A percentile compares a stretch with the other conserved stretches of the same genome.
Evolutionary conservation across 2,329 filamentous ascomycete species (phyloP).

Genomic region (Camillea tinctor): DNA sequence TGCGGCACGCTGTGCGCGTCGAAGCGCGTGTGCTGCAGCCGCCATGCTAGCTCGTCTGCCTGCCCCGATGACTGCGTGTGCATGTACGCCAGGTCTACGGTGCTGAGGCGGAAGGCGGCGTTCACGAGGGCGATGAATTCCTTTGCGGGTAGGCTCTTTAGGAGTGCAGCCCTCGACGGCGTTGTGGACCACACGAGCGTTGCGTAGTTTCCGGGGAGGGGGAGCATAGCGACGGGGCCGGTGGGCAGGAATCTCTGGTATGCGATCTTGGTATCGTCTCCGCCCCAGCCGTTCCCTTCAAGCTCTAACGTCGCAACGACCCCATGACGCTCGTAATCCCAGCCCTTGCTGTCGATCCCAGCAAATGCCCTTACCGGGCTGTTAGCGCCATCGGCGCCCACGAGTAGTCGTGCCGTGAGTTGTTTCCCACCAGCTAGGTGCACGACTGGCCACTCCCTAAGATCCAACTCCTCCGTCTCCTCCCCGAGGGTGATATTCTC

Average conservation of each 20-base stretch:
- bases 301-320: conserved; percentile 86
- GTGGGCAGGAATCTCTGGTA: conserved; percentile 95
- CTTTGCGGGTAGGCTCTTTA: conserved; percentile 70
- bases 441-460: conserved; percentile 85
- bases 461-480: conserved; percentile 66
- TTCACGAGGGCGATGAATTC: conserved; percentile 90
- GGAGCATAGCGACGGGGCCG: conserved; percentile 87
- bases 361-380: conserved; percentile 90
- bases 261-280: conserved; percentile 65
- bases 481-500: conserved; percentile 75
- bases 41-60: conserved; percentile 80
- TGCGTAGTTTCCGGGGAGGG: conserved; percentile 77
- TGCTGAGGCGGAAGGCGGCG: conserved; percentile 80
- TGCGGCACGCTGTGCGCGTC: conserved; percentile 60
- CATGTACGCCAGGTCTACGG: conserved; percentile 80
- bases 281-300: conserved; percentile 57
- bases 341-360: conserved; percentile 79
- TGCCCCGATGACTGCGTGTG: conserved; percentile 62
- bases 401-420: conserved; percentile 77
- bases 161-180: conserved; percentile 69
- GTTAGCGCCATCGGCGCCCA: conserved; percentile 93
- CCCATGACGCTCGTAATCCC: conserved; percentile 90
- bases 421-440: conserved; percentile 65
- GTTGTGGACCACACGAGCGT: conserved; percentile 96
- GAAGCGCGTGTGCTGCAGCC: conserved; percentile 66